Evolutionary conservation across 2,329 filamentous ascomycete genomes (phyloP), one percentile per base, ranked within the genome.

Genomic region (Cladosporium sp.): DNA sequence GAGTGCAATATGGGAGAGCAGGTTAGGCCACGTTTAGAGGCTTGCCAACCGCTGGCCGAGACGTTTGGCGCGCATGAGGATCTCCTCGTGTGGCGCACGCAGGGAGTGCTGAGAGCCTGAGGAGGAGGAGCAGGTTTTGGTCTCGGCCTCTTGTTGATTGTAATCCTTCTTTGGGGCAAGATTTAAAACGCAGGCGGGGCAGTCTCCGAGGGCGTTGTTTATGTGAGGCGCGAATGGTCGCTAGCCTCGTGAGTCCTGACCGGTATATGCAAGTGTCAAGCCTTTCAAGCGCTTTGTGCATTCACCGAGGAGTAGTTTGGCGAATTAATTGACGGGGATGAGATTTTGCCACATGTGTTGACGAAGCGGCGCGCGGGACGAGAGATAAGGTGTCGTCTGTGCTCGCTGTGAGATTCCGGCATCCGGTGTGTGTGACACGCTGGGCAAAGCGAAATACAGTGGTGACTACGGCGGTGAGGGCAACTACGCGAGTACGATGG

Each of bases 21-120:
- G 36, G 57, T 8, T 21, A 54, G 51, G 48, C 43, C 59, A 62
- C 48, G 59, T 62, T 62, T 32, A 26, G 59, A 62, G 59, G 59
- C 59, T 62, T 62, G 59, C 59, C 59, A 62, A 54, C 43, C 59
- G 30, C 59, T 51, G 43, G 46, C 46, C 57, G 57, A 48, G 57
- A 59, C 57, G 39, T 59, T 59, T 59, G 57, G 46, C 59, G 48
- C 43, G 59, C 59, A 53, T 54, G 59, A 48, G 26, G 58, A 53
- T 51, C 36, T 62, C 32, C 43, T 36, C 30, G 18, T 51, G 59
- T 62, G 59, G 59, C 59, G 59, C 48, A 32, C 48, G 59, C 46
- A 48, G 59, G 58, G 43, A 28, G 32, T 28, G 23, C 48, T 53
- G 48, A 53, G 48, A 21, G 39, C 39, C 39, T 46, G 39, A 46